These are phyloP conservation scores for Podospora conica DNA, from an alignment of 495 filamentous ascomycete species.

Conservation along the genomic window DNA sequence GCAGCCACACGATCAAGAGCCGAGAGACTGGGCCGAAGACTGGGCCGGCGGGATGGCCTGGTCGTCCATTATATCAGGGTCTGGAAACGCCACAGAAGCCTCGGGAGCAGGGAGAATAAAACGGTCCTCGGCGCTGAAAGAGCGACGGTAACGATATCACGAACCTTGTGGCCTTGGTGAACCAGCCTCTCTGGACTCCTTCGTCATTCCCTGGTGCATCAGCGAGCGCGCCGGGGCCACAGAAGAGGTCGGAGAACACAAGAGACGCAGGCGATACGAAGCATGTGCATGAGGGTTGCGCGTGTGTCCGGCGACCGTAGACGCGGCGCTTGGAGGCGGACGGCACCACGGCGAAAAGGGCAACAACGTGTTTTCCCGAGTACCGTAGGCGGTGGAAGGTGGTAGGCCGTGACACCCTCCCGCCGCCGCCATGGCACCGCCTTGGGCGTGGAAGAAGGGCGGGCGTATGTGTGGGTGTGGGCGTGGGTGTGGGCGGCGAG, in stretches of 20 bases:
- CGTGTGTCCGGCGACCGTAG: neutral
- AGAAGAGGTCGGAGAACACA: conserved; percentile 3
- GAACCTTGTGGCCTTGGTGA: conserved; percentile 23
- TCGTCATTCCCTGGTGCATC: neutral
- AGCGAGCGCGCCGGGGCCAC: neutral
- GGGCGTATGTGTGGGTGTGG: neutral
- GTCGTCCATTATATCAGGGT: conserved; percentile 11
- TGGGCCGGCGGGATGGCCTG: neutral
- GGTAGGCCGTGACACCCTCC: neutral
- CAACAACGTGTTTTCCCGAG: neutral
- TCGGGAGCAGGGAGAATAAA: neutral
- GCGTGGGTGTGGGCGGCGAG: neutral
- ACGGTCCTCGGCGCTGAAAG: neutral
- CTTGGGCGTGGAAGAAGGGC: neutral
- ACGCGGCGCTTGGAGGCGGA: neutral
- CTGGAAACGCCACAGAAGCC: neutral
- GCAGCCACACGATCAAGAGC: conserved; percentile 7
- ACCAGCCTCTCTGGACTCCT: conserved; percentile 12
- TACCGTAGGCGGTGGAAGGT: neutral
- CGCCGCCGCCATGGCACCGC: neutral
- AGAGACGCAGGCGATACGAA: conserved; percentile 4
- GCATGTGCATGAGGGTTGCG: neutral
- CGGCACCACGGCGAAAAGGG: neutral
- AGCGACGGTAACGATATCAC: conserved; percentile 22
- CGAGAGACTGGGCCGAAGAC: neutral